These are phyloP conservation scores for Acanthamoeba sp. DNA, from an alignment of 208 protist species.

Conservation along the genomic window DNA sequence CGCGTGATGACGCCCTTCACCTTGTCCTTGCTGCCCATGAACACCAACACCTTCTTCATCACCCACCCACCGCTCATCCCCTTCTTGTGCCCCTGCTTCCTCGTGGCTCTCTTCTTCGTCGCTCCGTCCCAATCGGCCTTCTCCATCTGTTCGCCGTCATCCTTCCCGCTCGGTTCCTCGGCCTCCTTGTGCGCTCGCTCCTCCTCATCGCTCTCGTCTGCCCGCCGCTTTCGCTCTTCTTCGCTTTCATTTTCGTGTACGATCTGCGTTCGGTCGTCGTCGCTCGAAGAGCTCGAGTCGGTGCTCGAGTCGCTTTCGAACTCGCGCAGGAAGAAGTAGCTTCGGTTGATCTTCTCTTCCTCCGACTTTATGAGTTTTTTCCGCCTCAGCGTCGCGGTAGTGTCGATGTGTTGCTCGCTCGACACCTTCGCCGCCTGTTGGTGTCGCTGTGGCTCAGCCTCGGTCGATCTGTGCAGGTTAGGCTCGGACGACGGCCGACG, in stretches of 20 bases:
- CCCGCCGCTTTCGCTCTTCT: neutral
- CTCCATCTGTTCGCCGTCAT: neutral
- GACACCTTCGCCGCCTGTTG: neutral
- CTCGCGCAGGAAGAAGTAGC: slow-evolving; percentile 48
- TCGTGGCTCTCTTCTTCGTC: neutral
- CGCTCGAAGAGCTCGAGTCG: neutral
- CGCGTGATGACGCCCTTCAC: neutral
- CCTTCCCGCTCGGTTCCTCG: neutral
- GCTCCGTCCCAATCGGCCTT: neutral
- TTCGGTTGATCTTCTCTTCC: neutral
- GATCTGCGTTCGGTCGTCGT: neutral
- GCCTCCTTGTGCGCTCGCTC: neutral
- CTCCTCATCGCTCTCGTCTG: neutral
- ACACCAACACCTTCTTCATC: slow-evolving; percentile 64
- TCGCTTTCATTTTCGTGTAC: neutral
- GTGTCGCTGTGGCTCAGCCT: neutral
- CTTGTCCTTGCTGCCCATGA: slow-evolving; percentile 35
- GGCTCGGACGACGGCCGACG: neutral
- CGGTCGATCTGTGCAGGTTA: neutral
- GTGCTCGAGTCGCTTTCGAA: neutral
- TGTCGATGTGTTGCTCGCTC: neutral
- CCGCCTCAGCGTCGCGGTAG: neutral
- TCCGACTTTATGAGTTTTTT: neutral
- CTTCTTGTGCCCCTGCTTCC: neutral
- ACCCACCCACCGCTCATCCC: slow-evolving; percentile 30